These are phyloP conservation scores for Saturnispora kantuleensis DNA, from an alignment of 805 yeast genomes.

Conservation along the genomic window DNA sequence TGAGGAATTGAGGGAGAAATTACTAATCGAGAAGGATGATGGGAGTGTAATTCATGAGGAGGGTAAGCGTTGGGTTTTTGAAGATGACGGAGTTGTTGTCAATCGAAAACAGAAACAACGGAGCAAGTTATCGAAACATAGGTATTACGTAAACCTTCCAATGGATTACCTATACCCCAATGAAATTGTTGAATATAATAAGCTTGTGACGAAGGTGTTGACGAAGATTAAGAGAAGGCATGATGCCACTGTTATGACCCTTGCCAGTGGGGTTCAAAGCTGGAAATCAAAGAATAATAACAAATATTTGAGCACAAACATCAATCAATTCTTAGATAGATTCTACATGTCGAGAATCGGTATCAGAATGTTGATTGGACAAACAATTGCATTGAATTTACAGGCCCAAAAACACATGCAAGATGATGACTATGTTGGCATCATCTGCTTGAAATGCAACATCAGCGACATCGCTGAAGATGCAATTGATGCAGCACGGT, in stretches of 20 bases:
- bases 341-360: conserved; percentile 89
- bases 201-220: conserved; percentile 52
- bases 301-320: conserved; percentile 51
- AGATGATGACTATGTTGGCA: conserved; percentile 68
- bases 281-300: conserved; percentile 55
- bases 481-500: conserved; percentile 84
- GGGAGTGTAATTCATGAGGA: background rate
- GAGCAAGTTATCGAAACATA: background rate
- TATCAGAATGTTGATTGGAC: conserved; percentile 90
- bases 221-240: conserved; percentile 71
- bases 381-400: conserved; percentile 62
- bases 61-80: conserved; percentile 17
- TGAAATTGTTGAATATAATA: conserved; percentile 65
- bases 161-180: conserved; percentile 52
- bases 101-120: conserved; percentile 12
- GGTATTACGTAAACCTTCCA: conserved; percentile 38
- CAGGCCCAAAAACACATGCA: conserved; percentile 31
- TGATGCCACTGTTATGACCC: conserved; percentile 87
- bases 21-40: conserved; percentile 8
- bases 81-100: conserved; percentile 41
- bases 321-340: conserved; percentile 74
- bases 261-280: conserved; percentile 86
- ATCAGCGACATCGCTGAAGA: conserved; percentile 76
- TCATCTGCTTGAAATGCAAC: conserved; percentile 76
- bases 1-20: conserved; percentile 32